A percentile compares a stretch with the other conserved stretches of the same genome.
phyloP scores from a whole-genome alignment of 1,284 basidiomycete species.

The Pascua guehoae region DNA sequence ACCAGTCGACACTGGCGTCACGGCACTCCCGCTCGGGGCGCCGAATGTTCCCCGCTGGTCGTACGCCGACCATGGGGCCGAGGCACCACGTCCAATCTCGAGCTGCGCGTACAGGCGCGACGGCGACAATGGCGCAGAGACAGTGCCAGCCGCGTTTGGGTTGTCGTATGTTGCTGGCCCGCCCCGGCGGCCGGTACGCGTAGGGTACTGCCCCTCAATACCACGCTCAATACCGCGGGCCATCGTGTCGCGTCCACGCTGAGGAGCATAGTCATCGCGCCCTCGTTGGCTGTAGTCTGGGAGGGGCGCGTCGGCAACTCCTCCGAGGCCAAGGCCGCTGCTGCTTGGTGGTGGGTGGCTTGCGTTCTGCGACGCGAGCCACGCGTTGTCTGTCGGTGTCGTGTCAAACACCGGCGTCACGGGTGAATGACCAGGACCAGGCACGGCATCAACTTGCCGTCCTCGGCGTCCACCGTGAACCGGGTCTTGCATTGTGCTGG shows the following conservation, averaged over 20 bases:
- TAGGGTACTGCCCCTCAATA: slow-evolving; percentile 8
- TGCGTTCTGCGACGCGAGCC: slow-evolving; percentile 43
- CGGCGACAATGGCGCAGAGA: slow-evolving; percentile 46
- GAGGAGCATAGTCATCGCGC: slow-evolving; percentile 1
- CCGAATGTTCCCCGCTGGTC: slow-evolving; percentile 12
- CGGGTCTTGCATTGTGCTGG: slow-evolving; percentile 18
- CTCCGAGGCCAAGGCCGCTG: slow-evolving; percentile 29
- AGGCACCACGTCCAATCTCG: slow-evolving; percentile 30
- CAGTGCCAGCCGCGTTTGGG: slow-evolving; percentile 38
- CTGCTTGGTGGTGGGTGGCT: slow-evolving; percentile 16
- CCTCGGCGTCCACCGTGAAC: slow-evolving; percentile 18
- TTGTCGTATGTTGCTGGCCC: slow-evolving; percentile 30
- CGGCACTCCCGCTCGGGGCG: slow-evolving; percentile 8
- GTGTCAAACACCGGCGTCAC: neutral
- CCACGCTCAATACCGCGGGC: neutral
- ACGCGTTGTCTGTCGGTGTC: slow-evolving; percentile 38
- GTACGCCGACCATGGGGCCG: slow-evolving; percentile 9
- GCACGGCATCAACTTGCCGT: slow-evolving; percentile 21
- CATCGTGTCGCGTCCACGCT: too few relatives aligned
- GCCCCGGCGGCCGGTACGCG: slow-evolving; percentile 3
- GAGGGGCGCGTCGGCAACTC: slow-evolving; percentile 17
- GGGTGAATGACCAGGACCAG: neutral
- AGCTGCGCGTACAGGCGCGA: slow-evolving; percentile 45
- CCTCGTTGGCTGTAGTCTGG: slow-evolving; percentile 18
- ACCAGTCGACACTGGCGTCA: slow-evolving; percentile 1